phyloP scores from a whole-genome alignment of 176 grass and related monocot species.

The Aegilops sharonensis region DNA sequence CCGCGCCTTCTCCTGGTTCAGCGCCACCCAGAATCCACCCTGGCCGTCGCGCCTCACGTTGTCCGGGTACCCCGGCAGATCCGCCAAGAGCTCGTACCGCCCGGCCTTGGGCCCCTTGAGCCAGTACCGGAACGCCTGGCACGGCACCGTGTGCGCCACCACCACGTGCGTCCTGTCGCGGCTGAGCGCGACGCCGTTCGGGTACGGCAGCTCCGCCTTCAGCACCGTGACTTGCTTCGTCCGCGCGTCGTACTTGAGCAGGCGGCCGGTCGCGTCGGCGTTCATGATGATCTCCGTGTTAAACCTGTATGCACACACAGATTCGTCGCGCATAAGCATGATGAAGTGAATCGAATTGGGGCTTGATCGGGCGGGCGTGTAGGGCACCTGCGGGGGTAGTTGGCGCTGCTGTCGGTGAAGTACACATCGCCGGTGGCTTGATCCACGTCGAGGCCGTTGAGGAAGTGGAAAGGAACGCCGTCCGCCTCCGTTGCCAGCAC shows the following conservation, averaged over 20 bases:
- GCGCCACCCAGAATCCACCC: conserved; percentile 47
- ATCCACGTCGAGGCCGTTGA: conserved; percentile 3
- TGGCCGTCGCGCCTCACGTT: conserved; percentile 25
- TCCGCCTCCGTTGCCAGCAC: conserved; percentile 22
- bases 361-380: neutral
- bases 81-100: conserved; percentile 22
- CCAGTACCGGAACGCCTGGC: conserved; percentile 40
- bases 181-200: conserved; percentile 37
- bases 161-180: conserved; percentile 41
- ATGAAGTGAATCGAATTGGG: neutral
- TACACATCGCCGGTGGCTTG: conserved; percentile 49
- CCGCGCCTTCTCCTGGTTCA: conserved; percentile 32
- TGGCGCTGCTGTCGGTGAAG: conserved; percentile 59
- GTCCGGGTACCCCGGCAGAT: conserved; percentile 58
- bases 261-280: conserved; percentile 25
- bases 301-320: conserved; percentile 1
- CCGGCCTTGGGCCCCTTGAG: conserved; percentile 26
- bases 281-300: neutral
- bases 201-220: conserved; percentile 16
- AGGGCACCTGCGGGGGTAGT: neutral
- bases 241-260: conserved; percentile 40
- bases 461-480: conserved; percentile 47
- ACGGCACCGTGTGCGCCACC: conserved; percentile 26
- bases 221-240: conserved; percentile 26
- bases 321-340: too few relatives aligned